Conservation (phyloP, 768 basidiomycete species). For the Hygrocybe coccinea region DNA sequence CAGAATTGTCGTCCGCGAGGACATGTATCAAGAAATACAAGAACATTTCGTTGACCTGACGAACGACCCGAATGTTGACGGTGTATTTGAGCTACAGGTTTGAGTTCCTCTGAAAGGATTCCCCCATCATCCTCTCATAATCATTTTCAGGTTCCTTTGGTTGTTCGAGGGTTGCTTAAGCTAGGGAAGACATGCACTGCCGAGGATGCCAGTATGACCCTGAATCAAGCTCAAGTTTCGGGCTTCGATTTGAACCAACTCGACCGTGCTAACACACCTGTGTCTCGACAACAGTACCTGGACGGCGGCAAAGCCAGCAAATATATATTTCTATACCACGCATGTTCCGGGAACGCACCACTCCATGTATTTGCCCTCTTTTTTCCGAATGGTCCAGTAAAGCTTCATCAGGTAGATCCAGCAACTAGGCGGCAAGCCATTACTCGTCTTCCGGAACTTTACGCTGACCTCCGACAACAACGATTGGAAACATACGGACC, state of each 20-base stretch:
- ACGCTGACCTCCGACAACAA: slow-evolving; percentile 57
- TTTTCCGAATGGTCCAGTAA: slow-evolving; percentile 61
- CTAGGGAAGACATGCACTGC: slow-evolving; percentile 80
- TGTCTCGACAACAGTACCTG: slow-evolving; percentile 67
- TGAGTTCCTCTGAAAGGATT: slow-evolving; percentile 11
- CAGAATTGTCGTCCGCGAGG: slow-evolving; percentile 77
- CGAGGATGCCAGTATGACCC: slow-evolving; percentile 59
- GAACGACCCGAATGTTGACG: slow-evolving; percentile 92
- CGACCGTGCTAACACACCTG: slow-evolving; percentile 52
- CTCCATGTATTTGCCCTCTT: slow-evolving; percentile 89
- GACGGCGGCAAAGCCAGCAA: slow-evolving; percentile 63
- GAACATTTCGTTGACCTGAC: slow-evolving; percentile 90
- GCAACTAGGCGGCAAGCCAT: slow-evolving; percentile 83
- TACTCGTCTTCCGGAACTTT: slow-evolving; percentile 68
- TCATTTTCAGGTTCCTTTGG: slow-evolving; percentile 63
- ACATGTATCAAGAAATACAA: slow-evolving; percentile 75
- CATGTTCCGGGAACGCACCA: slow-evolving; percentile 61
- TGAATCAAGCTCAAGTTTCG: slow-evolving; percentile 75
- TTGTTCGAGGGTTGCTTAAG: slow-evolving; percentile 73
- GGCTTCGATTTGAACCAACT: slow-evolving; percentile 85
- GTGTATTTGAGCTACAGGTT: slow-evolving; percentile 91
- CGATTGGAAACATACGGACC: slow-evolving; percentile 38
- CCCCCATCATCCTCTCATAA: slow-evolving; percentile 1
- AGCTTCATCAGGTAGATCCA: slow-evolving; percentile 86
- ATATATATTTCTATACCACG: slow-evolving; percentile 87